Conservation (phyloP, 2,329 filamentous ascomycete species). For the Clarireedia paspali region DNA sequence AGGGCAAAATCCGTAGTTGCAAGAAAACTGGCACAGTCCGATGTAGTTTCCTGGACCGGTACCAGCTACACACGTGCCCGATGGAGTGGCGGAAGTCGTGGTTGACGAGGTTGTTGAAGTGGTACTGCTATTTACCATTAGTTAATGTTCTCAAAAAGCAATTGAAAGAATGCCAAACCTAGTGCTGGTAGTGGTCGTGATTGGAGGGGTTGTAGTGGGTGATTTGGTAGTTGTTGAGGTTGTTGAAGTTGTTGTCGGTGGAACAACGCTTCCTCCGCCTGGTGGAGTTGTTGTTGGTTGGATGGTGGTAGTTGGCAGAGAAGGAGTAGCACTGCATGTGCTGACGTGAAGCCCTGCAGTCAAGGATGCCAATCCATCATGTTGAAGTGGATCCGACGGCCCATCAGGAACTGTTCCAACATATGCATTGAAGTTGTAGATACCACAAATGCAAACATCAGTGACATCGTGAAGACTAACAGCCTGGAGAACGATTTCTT, state of each 20-base stretch:
- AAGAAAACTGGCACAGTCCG: slow-evolving; percentile 30
- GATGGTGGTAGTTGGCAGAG: slow-evolving; percentile 25
- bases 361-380: slow-evolving; percentile 24
- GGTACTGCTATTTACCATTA: background rate
- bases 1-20: slow-evolving; percentile 22
- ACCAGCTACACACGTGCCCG: slow-evolving; percentile 13
- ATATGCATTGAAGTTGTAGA: slow-evolving; percentile 24
- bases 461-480: slow-evolving; percentile 16
- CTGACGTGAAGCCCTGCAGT: slow-evolving; percentile 28
- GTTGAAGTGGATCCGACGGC: slow-evolving; percentile 21
- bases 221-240: slow-evolving; percentile 10
- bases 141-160: background rate
- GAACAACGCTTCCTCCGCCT: slow-evolving; percentile 1
- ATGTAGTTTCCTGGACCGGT: slow-evolving; percentile 29
- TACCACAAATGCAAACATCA: slow-evolving; percentile 16
- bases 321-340: slow-evolving; percentile 28
- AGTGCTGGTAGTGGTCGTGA: slow-evolving; percentile 1
- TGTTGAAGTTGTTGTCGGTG: slow-evolving; percentile 8
- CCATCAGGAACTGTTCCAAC: slow-evolving; percentile 17
- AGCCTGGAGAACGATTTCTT: slow-evolving; percentile 12
- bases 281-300: slow-evolving; percentile 13
- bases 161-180: background rate
- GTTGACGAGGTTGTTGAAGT: slow-evolving; percentile 4
- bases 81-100: background rate
- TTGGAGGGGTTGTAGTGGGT: background rate